phyloP scores from a whole-genome alignment of 768 basidiomycete species.

The Sistotremastrum suecicum region DNA sequence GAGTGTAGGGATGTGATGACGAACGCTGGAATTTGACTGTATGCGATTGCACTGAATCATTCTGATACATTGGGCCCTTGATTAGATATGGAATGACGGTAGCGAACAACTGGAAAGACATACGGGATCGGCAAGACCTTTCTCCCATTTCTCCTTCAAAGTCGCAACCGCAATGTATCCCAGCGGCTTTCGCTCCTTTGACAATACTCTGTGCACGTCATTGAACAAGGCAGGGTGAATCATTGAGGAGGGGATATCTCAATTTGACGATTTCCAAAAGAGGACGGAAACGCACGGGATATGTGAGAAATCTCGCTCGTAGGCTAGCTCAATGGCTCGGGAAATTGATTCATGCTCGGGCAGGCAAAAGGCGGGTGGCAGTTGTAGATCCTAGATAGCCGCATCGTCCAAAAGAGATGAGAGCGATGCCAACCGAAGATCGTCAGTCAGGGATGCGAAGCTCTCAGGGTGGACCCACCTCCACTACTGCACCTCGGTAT shows the following conservation, averaged over 20 bases:
- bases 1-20: slow-evolving; percentile 50
- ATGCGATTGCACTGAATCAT: slow-evolving; percentile 53
- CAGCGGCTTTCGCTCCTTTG: slow-evolving; percentile 54
- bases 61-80: slow-evolving; percentile 23
- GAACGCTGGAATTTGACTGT: slow-evolving; percentile 66
- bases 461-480: slow-evolving; percentile 33
- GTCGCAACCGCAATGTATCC: slow-evolving; percentile 73
- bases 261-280: slow-evolving; percentile 5
- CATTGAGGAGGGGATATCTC: neutral
- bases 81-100: slow-evolving; percentile 1
- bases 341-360: slow-evolving; percentile 57
- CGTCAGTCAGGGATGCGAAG: neutral
- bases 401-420: neutral
- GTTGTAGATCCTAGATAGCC: slow-evolving; percentile 49
- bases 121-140: slow-evolving; percentile 56
- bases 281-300: slow-evolving; percentile 48
- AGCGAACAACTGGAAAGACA: slow-evolving; percentile 14
- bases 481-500: slow-evolving; percentile 84
- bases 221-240: neutral
- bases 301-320: slow-evolving; percentile 89
- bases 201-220: slow-evolving; percentile 45
- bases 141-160: slow-evolving; percentile 70
- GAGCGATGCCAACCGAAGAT: slow-evolving; percentile 1
- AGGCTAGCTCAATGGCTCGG: slow-evolving; percentile 73
- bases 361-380: slow-evolving; percentile 79